These are phyloP conservation scores for Metschnikowia santaceciliae DNA, from an alignment of 805 yeast genomes.

Conservation along the genomic window DNA sequence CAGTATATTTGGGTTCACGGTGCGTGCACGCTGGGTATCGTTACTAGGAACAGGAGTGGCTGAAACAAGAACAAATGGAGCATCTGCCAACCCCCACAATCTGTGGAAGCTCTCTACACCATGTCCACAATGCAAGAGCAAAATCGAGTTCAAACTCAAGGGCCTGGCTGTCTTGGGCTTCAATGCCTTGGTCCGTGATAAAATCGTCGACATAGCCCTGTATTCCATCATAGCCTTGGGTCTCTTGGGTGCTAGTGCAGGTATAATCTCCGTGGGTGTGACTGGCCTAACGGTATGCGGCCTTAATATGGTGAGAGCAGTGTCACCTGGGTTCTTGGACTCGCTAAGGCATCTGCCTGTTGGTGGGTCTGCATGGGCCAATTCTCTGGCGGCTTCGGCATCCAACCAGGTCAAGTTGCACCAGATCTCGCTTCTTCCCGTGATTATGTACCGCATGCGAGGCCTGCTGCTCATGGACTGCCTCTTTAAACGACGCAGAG, in stretches of 20 bases:
- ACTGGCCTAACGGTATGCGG: conserved; percentile 38
- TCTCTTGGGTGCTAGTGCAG: conserved; percentile 38
- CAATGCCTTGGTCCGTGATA: conserved; percentile 15
- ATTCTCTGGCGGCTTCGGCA: background rate
- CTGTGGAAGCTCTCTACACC: conserved; percentile 20
- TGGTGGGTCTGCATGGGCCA: background rate
- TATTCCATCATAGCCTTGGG: conserved; percentile 32
- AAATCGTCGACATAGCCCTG: conserved; percentile 22
- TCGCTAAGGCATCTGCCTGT: conserved; percentile 13
- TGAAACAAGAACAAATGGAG: background rate
- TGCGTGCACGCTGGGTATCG: conserved; percentile 4
- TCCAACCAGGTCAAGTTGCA: conserved; percentile 36
- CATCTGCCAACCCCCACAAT: background rate
- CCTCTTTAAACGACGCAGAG: conserved; percentile 14
- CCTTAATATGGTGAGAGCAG: conserved; percentile 32
- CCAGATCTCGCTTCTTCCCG: conserved; percentile 36
- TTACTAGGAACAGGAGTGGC: background rate
- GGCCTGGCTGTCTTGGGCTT: conserved; percentile 24
- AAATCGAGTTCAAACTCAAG: conserved; percentile 31
- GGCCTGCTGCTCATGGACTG: conserved; percentile 28
- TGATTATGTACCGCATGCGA: conserved; percentile 37
- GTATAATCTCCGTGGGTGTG: conserved; percentile 37
- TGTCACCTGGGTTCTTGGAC: conserved; percentile 32
- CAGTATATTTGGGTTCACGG: background rate
- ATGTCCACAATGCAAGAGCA: conserved; percentile 41